Base-by-base conservation (phyloP, 2,329 filamentous ascomycete species). In the Ophiostoma novo-ulmi region DNA sequence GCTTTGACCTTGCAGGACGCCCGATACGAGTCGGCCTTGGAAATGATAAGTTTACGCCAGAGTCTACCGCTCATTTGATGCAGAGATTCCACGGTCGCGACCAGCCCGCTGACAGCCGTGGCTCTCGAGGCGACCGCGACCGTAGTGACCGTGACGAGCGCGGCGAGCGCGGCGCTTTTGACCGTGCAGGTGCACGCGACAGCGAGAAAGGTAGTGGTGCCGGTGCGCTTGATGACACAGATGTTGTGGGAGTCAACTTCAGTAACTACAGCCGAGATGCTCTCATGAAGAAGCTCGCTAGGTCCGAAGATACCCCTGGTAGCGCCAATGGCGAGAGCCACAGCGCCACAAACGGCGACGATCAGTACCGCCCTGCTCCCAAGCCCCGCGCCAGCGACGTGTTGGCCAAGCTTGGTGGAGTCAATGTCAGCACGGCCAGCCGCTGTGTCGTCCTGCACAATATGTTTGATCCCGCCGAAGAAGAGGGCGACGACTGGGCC, bases 11-110 rank as follows among this genome's bases (percentile, higher is more conserved):
- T 76, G 95, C 95, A 77, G 94, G 94, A 81, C 94, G 95, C 79
- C 93, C 94, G 74, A 98, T 99, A 80, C 93, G 95, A 79, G 96
- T 99, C 81, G 95, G 95, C 81, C 92, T 99, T 84, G 95, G 95
- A 82, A 99, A 97, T 84, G 95, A 99, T 91, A 98, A 98, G 88
- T 98, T 98, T 83, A 98, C 94, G 82, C 91, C 94, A 78, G 95
- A 98, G 83, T 95, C 93, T 81, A 97, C 93, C 81, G 91, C 93
- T 80, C 94, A 92, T 82, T 88, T 97, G 79, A 84, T 97, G 78
- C 93, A 96, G 84, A 93, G 93, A 82, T 96, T 97, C 84, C 91
- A 93, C 80, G 90, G 91, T 79, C 90, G 91, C 81, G 89, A 88
- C 64, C 85, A 86, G 81, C 85, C 44, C 38, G n/a, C 65, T 5